Evolutionary conservation across 2,329 filamentous ascomycete genomes (phyloP), one percentile per base, ranked within the genome.

Genomic region (Paracoccidioides brasiliensis): DNA sequence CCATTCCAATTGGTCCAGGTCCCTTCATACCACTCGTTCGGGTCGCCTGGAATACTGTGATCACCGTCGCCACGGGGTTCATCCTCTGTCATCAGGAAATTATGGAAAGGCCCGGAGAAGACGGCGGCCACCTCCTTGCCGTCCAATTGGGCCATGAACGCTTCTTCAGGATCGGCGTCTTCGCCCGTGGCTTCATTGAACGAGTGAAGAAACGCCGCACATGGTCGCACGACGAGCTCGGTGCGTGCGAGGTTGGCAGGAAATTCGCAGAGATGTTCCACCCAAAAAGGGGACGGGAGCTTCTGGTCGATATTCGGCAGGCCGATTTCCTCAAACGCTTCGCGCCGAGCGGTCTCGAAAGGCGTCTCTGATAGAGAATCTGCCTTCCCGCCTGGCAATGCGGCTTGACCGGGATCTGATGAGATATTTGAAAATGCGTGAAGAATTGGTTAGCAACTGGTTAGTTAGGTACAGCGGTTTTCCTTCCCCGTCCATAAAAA

Each of bases 311-410:
- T 77, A 46, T 68, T 66, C 1, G 91, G 88, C 2, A 97, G 81
- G 1, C 91, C 91, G 61, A 97, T 95, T 69, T 97, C 91, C 69
- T 97, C 91, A 69, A 80, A 86, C 0, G 91, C 90, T 76, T 97
- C 91, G 60, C 91, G 82, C 28, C 91, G 82, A 7, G 91, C 90
- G 53, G 90, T 94, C 65, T 90, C 80, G 70, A 88, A 88, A 72
- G 76, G 72, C 1, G 76, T 78, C 67, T 85, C 82, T 7, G 67
- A 57, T 8, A 76, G 64, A 0, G 71, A 69, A 59, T 83, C 81
- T 54, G 80, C 76, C 69, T 80, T 81, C 53, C 79, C 90, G 53
- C 89, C 89, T 0, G 90, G 89, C 54, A 95, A 82, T 38, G 90
- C 90, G 28, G 88, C 90, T 65, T 95, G 89, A 30, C 89, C 89